Evolutionary conservation across 1,139 yeast species (phyloP).

Genomic region (Kodamaea arcana): DNA sequence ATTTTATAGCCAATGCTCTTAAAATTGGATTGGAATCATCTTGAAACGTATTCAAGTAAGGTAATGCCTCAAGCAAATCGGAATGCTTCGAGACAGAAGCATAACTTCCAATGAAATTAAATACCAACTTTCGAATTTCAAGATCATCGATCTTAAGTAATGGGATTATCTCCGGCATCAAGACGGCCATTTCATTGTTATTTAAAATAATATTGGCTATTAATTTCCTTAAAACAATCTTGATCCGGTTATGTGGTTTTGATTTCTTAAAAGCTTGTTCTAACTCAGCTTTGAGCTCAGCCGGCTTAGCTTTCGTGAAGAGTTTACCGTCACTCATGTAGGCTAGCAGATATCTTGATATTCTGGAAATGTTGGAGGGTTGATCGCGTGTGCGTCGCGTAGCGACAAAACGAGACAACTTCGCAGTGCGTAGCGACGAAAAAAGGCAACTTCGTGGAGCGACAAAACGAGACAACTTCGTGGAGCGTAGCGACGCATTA

Average conservation of each 20-base stretch:
- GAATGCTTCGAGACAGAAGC: constrained; percentile 48
- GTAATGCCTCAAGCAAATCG: constrained; percentile 53
- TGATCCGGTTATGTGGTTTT: constrained; percentile 45
- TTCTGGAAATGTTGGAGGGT: too few species aligned
- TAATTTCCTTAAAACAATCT: constrained; percentile 65
- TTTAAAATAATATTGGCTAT: constrained; percentile 83
- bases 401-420: too few species aligned
- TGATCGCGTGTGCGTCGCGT: too few species aligned
- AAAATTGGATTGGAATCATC: constrained; percentile 32
- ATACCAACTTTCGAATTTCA: constrained; percentile 68
- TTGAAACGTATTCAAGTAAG: constrained; percentile 50
- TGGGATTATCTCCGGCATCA: constrained; percentile 64
- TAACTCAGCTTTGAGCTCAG: constrained; percentile 55
- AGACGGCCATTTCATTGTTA: constrained; percentile 65
- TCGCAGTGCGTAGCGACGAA: too few species aligned
- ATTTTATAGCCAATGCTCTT: constrained; percentile 55
- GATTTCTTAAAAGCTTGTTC: constrained; percentile 53
- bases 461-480: too few species aligned
- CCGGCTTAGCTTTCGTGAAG: constrained; percentile 43
- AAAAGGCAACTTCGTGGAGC: too few species aligned
- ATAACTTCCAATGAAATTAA: constrained; percentile 57
- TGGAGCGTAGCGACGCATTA: too few species aligned
- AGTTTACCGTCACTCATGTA: constrained; percentile 43
- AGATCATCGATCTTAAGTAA: constrained; percentile 62
- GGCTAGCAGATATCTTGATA: too few species aligned